Evolutionary conservation across 768 basidiomycete genomes (phyloP), one percentile per base, ranked within the genome.

Genomic region (Rhizopogon vulgaris): DNA sequence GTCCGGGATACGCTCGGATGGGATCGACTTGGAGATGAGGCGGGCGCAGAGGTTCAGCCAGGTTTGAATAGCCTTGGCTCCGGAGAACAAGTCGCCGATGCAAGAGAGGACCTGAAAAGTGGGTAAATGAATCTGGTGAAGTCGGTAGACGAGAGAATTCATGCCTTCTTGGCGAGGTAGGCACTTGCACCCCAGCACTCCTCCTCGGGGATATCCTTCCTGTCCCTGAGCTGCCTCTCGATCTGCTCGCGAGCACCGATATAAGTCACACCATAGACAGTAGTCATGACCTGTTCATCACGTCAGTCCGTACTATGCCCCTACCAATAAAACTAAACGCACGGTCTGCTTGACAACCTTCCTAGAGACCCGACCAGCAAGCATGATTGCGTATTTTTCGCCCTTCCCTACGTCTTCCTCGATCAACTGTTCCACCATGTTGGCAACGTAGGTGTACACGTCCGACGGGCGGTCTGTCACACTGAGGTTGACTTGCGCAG

Each of bases 281-380:
- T 97, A 1, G 95, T 99, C 96, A 99, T 99, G 57, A 97, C 91
- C 85, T 87, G 56, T 2, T 10, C 5, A 6, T 41, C 6, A 11
- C 38, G 15, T 40, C 41, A 28, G 28, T 11, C 41, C 32, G 32
- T 41, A 34, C 6, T 11, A 47, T 5, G 36, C 9, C 9, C 22
- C 32, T 32, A 38, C 28, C 7, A 49, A 30, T 37, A 3, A 17
- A 37, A n/a, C 9, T 1, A 41, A 12, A 72, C 80, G 42, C 37
- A 88, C 91, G 22, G 96, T 97, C 73, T 98, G 95, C 75, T 99
- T 99, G 59, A 99, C 95, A 15, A 96, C 86, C 69, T 99, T 98
- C 22, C 96, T 73, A 17, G 90, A 77, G 28, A 99, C 77, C 68
- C 90, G 91, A 30, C 90, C 91, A 38, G 73, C 49, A 25, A 95